Percentiles rank a stretch among this genome's conserved stretches.
Conservation (phyloP, 495 filamentous ascomycete species). For the Penicillium maclennaniae region DNA sequence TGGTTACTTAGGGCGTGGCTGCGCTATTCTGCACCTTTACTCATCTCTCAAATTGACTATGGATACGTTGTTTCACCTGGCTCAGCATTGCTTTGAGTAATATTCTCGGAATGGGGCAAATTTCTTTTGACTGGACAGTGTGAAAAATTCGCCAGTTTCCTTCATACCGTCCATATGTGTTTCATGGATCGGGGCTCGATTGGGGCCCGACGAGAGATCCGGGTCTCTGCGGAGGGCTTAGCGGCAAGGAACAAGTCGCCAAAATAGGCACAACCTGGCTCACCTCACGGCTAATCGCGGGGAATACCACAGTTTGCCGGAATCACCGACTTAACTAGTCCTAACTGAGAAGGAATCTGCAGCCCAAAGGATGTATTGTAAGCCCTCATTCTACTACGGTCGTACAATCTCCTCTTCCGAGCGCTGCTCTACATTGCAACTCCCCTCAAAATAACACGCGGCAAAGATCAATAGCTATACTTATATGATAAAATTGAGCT, state of each 20-base stretch:
- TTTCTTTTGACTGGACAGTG: too few relatives aligned
- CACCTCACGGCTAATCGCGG: conserved; percentile 3
- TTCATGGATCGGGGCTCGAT: neutral
- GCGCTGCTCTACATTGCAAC: conserved; percentile 5
- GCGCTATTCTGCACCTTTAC: too few relatives aligned
- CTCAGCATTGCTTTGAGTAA: too few relatives aligned
- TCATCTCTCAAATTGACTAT: too few relatives aligned
- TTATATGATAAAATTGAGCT: neutral
- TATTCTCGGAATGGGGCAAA: too few relatives aligned
- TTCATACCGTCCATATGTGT: neutral
- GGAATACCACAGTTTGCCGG: conserved; percentile 9
- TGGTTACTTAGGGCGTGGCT: too few relatives aligned
- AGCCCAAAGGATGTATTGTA: conserved; percentile 1
- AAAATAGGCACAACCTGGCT: conserved; percentile 2
- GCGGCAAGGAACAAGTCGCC: neutral
- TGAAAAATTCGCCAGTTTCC: too few relatives aligned
- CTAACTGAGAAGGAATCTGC: neutral
- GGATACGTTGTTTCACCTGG: too few relatives aligned
- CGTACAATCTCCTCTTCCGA: neutral
- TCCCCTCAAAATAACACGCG: neutral
- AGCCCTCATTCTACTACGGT: conserved; percentile 4
- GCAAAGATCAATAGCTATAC: neutral
- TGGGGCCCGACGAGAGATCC: neutral
- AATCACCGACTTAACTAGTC: conserved; percentile 10
- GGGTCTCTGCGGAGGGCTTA: neutral